Base-by-base conservation (phyloP, 345 rosid genomes). In the Ricinus communis region DNA sequence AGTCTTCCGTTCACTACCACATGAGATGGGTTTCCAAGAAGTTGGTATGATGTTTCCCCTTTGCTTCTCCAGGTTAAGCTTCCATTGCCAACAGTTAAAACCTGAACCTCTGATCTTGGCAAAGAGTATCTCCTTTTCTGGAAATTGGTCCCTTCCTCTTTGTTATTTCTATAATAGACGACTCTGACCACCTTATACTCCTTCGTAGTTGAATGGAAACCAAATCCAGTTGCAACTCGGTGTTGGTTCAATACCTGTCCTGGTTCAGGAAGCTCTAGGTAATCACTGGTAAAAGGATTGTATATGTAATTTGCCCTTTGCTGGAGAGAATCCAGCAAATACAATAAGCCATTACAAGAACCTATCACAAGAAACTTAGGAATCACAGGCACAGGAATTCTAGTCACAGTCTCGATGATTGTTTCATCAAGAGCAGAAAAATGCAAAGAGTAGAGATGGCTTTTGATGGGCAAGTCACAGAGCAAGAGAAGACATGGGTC, bases 321-420 rank as follows among this genome's bases (percentile, higher is more conserved):
- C 71, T 74, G 74, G 8, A 80, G 74, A 1, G 85, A 77, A 82
- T 90, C 85, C 12, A 83, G 77, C 46, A 88, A 38, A 74, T 88
- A 86, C 4, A 88, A 76, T 74, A 86, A 79, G 41, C 96, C 93
- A 56, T 85, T 84, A 71, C 93, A 86, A 8, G 91, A 85, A 0
- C 93, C 91, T 0, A 88, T 77, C 0, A 82, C 77, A 45, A 81
- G 80, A 9, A 90, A 88, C 62, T 87, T 87, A 1, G 86, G 80
- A 79, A 81, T 80, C 57, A 69, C 55, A 19, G 85, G 90, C 0
- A 75, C 40, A 43, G 65, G 46, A 49, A 87, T 75, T 61, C 82
- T 85, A 57, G 68, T 90, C 74, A 85, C 82, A 69, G 74, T 27
- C 7, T 56, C 18, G 72, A 45, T 62, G 53, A 3, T 30, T 64